Evolutionary conservation across 108 stramenopile species (phyloP), one percentile per base, ranked within the genome.

Genomic region (Skeletonema tropicum): DNA sequence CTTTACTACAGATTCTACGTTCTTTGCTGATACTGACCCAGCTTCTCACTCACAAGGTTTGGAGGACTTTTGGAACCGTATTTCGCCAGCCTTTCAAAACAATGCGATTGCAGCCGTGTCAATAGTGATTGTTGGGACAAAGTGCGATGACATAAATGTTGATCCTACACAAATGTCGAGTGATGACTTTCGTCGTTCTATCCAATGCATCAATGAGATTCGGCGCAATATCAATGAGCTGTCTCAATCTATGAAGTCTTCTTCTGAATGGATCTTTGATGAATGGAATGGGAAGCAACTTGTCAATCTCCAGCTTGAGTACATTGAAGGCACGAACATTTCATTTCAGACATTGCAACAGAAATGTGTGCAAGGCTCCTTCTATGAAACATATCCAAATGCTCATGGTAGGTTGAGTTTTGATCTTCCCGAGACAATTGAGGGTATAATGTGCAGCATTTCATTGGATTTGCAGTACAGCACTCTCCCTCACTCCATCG

Each of bases 1-100:
- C 12, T 76, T 84, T 59, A 84, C 83, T n/a, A 84, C 78, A 5
- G 83, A 84, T 66, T 68, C 79, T 14, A 66, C 57, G n/a, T 69
- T 84, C 7, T 76, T 84, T 42, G 63, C 83, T 30, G 83, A 80
- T 46, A 52, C 75, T 5, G 29, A 60, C 14, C 57, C 71, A 9
- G 30, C 62, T 31, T 63, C 74, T 12, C 79, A 80, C 49, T 3
- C 61, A 1, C 23, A 31, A 19, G 83, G 63, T 48, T 31, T 84
- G 33, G 70, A 76, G 25, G 38, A 19, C 3, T 84, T 84, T 59
- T 64, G 67, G 74, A 75, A 79, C 14, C 68, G 76, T 10, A 55
- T 77, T 25, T 66, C 30, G 21, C 31, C 36, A 14, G 55, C 62
- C 12, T 77, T 72, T 60, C 19, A 78, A 2, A 46, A 11, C 48